Percentiles rank a stretch among this genome's conserved stretches.
These are phyloP conservation scores for Termitomyces sp. DNA, from an alignment of 768 basidiomycete genomes.

Conservation along the genomic window DNA sequence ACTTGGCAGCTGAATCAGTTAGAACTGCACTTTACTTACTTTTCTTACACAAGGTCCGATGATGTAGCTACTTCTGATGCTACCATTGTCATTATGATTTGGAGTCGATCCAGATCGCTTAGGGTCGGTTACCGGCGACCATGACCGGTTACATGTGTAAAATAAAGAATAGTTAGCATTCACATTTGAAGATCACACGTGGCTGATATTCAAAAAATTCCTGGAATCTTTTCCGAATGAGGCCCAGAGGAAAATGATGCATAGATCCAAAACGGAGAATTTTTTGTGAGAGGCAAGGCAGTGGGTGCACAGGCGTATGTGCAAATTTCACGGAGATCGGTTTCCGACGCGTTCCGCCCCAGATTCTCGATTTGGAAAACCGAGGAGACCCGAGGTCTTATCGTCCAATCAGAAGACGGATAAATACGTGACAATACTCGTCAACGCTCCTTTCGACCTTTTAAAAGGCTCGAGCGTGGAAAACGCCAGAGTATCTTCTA, in stretches of 20 bases:
- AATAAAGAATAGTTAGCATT: neutral
- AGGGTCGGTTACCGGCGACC: neutral
- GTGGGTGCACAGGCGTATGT: neutral
- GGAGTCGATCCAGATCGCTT: neutral
- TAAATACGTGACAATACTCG: conserved; percentile 19
- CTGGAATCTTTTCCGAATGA: neutral
- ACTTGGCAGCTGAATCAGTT: conserved; percentile 13
- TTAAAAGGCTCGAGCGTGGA: conserved; percentile 5
- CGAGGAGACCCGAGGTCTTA: conserved; percentile 21
- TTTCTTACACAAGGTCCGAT: conserved; percentile 35
- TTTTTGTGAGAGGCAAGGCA: neutral
- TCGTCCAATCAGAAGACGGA: conserved; percentile 36
- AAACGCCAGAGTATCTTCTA: conserved; percentile 17
- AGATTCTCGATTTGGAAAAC: conserved; percentile 7
- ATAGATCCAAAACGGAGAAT: neutral
- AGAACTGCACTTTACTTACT: conserved; percentile 16
- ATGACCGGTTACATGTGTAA: neutral
- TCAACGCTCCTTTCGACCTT: conserved; percentile 15
- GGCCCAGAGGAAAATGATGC: neutral
- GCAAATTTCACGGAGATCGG: conserved; percentile 8
- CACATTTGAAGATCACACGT: neutral
- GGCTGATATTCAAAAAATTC: neutral
- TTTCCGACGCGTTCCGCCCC: conserved; percentile 17
- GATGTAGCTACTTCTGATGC: conserved; percentile 23
- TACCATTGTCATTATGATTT: neutral